phyloP scores from a whole-genome alignment of 345 rosid species.

The Populus simonii region DNA sequence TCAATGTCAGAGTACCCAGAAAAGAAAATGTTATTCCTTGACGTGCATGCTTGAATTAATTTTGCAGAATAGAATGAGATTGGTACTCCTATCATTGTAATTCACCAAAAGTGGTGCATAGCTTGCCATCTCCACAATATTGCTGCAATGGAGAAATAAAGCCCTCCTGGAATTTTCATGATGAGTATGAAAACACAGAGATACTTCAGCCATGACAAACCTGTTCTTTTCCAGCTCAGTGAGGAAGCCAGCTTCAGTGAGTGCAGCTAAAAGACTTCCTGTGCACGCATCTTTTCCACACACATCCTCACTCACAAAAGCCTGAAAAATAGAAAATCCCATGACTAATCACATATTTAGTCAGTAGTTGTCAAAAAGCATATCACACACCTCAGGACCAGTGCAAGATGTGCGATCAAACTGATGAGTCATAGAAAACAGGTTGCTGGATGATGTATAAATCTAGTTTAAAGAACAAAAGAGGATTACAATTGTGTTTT shows the following conservation, averaged over 20 bases:
- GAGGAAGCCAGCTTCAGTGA: slow-evolving; percentile 89
- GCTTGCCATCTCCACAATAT: slow-evolving; percentile 86
- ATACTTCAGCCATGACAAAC: slow-evolving; percentile 21
- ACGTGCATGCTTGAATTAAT: not conserved
- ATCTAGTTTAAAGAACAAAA: slow-evolving; percentile 33
- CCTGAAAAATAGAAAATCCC: slow-evolving; percentile 43
- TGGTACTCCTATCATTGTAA: slow-evolving; percentile 67
- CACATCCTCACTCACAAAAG: slow-evolving; percentile 93
- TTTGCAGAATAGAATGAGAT: not conserved
- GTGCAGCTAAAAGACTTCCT: slow-evolving; percentile 85
- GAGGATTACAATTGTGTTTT: not conserved
- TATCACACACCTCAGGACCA: slow-evolving; percentile 70
- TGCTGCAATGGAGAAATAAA: slow-evolving; percentile 46
- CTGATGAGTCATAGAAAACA: slow-evolving; percentile 61
- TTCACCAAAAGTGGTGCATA: slow-evolving; percentile 93
- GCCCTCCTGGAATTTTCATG: not conserved
- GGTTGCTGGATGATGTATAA: slow-evolving; percentile 64
- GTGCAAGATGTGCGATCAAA: slow-evolving; percentile 65
- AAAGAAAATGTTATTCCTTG: not conserved
- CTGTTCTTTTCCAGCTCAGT: slow-evolving; percentile 93
- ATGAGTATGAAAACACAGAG: not conserved
- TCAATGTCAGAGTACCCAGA: slow-evolving; percentile 2
- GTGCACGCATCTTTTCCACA: slow-evolving; percentile 80
- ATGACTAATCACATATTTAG: not conserved
- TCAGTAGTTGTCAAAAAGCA: not conserved